Percentiles rank a stretch among this genome's conserved stretches.
Evolutionary conservation across 1,284 basidiomycete species (phyloP).

Genomic region (Naganishia cerealis): DNA sequence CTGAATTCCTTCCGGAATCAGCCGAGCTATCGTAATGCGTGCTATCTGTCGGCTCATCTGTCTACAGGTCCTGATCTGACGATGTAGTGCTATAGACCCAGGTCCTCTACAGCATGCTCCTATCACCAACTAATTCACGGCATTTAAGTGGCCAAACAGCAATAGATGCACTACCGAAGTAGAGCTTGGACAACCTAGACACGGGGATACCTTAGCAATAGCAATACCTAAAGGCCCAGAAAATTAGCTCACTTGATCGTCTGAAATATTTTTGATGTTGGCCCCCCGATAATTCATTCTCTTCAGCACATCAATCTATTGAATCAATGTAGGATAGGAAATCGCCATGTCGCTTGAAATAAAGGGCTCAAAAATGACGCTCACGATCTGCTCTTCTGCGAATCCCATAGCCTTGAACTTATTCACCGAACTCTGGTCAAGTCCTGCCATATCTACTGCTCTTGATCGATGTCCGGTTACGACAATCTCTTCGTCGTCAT

Average conservation of each 20-base stretch:
- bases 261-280: constrained; percentile 51
- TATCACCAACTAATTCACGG: background rate
- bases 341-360: constrained; percentile 29
- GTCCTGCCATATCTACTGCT: constrained; percentile 55
- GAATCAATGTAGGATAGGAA: background rate
- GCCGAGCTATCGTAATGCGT: background rate
- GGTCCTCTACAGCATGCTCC: background rate
- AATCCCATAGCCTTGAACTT: constrained; percentile 58
- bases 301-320: constrained; percentile 78
- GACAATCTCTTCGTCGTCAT: constrained; percentile 41
- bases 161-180: background rate
- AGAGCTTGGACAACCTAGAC: constrained; percentile 32
- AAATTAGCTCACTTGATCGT: constrained; percentile 41
- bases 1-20: background rate
- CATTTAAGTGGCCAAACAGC: background rate
- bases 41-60: background rate
- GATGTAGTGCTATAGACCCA: background rate
- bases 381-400: constrained; percentile 50
- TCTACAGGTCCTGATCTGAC: background rate
- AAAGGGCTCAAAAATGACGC: constrained; percentile 20
- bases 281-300: constrained; percentile 82
- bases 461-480: constrained; percentile 38
- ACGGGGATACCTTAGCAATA: background rate
- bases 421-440: constrained; percentile 55
- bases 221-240: no score